Percentiles rank a stretch among this genome's conserved stretches.
Evolutionary conservation across 1,139 yeast genomes (phyloP).

Genomic region (Taphrina confusa): DNA sequence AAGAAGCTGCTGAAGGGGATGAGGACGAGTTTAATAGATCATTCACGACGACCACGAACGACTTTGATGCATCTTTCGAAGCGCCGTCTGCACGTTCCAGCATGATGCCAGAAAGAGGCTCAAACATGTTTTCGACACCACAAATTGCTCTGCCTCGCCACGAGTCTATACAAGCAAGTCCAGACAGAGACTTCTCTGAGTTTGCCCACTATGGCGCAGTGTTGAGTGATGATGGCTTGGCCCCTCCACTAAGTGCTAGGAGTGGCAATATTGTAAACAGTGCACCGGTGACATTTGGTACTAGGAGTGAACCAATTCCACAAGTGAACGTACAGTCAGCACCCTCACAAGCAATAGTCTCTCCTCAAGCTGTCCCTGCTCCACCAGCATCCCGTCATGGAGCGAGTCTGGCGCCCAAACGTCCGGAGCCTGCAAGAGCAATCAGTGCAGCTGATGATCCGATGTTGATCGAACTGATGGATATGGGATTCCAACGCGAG

Average conservation of each 20-base stretch:
- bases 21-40: constrained; percentile 23
- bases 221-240: constrained; percentile 12
- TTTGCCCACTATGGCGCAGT: constrained; percentile 30
- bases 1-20: constrained; percentile 30
- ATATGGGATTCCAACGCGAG: constrained; percentile 80
- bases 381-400: constrained; percentile 25
- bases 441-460: constrained; percentile 35
- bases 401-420: constrained; percentile 12
- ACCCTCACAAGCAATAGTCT: not conserved
- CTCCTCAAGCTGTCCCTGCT: constrained; percentile 11
- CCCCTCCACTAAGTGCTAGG: constrained; percentile 3
- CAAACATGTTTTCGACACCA: not conserved
- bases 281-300: constrained; percentile 6
- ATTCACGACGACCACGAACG: constrained; percentile 16
- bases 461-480: constrained; percentile 63
- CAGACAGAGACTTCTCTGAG: constrained; percentile 26
- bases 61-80: constrained; percentile 29
- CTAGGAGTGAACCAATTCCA: not conserved
- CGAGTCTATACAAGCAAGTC: constrained; percentile 12
- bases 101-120: not conserved
- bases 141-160: not conserved
- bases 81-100: constrained; percentile 16
- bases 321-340: not conserved
- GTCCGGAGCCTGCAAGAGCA: constrained; percentile 23
- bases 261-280: not conserved